Evolutionary conservation across 768 basidiomycete species (phyloP), one percentile per base, ranked within the genome.

Genomic region (Pleurotus tuoliensis): DNA sequence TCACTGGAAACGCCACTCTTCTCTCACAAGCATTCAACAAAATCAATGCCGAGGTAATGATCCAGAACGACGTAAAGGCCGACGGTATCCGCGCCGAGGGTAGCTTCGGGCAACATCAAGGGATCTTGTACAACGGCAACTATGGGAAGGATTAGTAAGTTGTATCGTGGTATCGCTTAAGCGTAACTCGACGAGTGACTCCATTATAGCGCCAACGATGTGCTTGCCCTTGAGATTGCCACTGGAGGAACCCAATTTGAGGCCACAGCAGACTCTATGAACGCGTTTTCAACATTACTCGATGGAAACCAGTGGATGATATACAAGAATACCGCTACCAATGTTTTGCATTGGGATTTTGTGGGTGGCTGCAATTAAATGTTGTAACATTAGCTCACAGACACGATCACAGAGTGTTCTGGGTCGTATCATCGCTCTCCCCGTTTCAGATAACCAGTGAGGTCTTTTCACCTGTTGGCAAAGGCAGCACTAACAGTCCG

Each of bases 241-340:
- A 75, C 78, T 3, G 75, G 68, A 2, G 78, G 76, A 7, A 82
- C 82, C 4, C 67, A 70, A 25, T 80, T 73, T 61, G 66, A 69
- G 5, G 60, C 60, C 8, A 49, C 58, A 34, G 18, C 60, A 4
- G 54, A 44, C 5, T 55, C 57, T 39, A 41, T 61, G 56, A 50
- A 54, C 37, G 79, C 79, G 1, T 78, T 81, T 57, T 73, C 71
- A 20, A 73, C 71, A 16, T 66, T 77, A n/a, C 66, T 80, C 45
- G 68, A 76, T 30, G 81, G 76, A 1, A 68, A 76, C 47, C 69
- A 71, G 55, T 82, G 81, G 81, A 79, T 81, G 78, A 76, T 82
- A 41, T 77, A 73, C 61, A 66, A 70, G 9, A 79, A 80, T 58
- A 63, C 68, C 9, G 43, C 63, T 41, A 80, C 78, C 2, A 59